Evolutionary conservation across 768 basidiomycete species (phyloP).

Genomic region (Podaxis pistillaris): DNA sequence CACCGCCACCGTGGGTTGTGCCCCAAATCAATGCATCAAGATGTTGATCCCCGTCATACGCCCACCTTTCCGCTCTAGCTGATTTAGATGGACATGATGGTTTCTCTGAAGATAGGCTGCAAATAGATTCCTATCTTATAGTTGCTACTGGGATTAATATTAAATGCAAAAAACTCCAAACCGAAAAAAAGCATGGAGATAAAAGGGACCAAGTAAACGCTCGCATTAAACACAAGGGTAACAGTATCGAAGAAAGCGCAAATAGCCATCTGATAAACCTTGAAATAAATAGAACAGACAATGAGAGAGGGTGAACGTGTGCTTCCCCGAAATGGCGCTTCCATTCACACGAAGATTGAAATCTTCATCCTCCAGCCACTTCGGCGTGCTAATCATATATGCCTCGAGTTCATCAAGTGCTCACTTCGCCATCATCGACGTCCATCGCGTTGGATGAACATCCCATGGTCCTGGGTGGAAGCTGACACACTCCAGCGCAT

Average conservation of each 20-base stretch:
- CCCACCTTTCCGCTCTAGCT: neutral
- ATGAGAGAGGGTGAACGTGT: neutral
- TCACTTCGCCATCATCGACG: neutral
- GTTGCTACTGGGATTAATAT: neutral
- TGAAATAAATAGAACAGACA: slow-evolving; percentile 1
- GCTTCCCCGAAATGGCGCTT: neutral
- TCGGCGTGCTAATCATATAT: neutral
- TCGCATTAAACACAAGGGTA: neutral
- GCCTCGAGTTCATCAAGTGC: neutral
- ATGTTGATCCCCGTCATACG: slow-evolving; percentile 1
- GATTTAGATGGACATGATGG: slow-evolving; percentile 1
- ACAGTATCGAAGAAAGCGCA: neutral
- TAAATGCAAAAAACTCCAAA: neutral
- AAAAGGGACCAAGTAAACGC: neutral
- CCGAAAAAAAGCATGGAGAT: neutral
- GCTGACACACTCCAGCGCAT: neutral
- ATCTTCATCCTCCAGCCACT: neutral
- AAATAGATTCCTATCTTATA: neutral
- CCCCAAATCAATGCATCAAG: slow-evolving; percentile 3
- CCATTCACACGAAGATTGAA: neutral
- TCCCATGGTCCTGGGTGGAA: neutral
- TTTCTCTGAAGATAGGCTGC: neutral
- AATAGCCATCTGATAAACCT: slow-evolving; percentile 1
- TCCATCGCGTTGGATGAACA: neutral
- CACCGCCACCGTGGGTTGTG: neutral